Percentiles rank a stretch among this genome's conserved stretches.
phyloP scores from a whole-genome alignment of 2,329 filamentous ascomycete species.

The Cladosporium oxysporum region DNA sequence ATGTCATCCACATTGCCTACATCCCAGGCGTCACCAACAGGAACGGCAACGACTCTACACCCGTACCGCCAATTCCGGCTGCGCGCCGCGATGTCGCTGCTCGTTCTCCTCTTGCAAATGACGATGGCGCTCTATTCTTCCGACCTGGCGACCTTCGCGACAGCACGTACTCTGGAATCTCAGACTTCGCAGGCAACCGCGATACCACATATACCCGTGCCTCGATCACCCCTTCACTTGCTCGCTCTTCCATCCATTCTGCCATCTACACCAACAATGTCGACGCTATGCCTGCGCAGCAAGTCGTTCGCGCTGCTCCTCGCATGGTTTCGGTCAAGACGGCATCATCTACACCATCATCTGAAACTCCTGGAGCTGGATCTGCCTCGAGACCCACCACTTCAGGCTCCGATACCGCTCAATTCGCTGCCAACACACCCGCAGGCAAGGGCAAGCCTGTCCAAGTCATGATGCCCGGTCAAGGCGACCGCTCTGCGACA shows the following conservation, averaged over 20 bases:
- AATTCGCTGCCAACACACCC: slow-evolving; percentile 16
- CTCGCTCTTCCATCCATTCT: slow-evolving; percentile 70
- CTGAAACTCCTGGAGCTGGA: slow-evolving; percentile 8
- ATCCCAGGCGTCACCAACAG: slow-evolving; percentile 96
- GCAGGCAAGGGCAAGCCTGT: slow-evolving; percentile 25
- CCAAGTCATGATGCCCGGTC: slow-evolving; percentile 44
- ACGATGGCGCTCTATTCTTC: slow-evolving; percentile 85
- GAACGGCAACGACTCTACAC: slow-evolving; percentile 64
- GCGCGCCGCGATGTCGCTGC: slow-evolving; percentile 44
- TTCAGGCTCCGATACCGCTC: slow-evolving; percentile 10
- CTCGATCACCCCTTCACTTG: slow-evolving; percentile 53
- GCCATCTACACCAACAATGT: slow-evolving; percentile 93
- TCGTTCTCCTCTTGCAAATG: slow-evolving; percentile 52
- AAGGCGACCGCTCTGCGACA: slow-evolving; percentile 27
- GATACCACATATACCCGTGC: slow-evolving; percentile 45
- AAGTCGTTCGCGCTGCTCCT: slow-evolving; percentile 82
- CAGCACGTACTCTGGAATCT: slow-evolving; percentile 82
- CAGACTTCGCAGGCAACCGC: slow-evolving; percentile 45
- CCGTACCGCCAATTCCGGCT: slow-evolving; percentile 85
- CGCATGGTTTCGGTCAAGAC: slow-evolving; percentile 86
- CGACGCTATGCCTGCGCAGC: slow-evolving; percentile 79
- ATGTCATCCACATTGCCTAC: slow-evolving; percentile 99
- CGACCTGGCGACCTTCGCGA: slow-evolving; percentile 86
- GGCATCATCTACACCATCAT: slow-evolving; percentile 11
- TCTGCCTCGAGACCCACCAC: slow-evolving; percentile 3